Percentiles rank a stretch among this genome's conserved stretches.
Evolutionary conservation across 768 basidiomycete genomes (phyloP).

Genomic region (Lenzites betulinus): DNA sequence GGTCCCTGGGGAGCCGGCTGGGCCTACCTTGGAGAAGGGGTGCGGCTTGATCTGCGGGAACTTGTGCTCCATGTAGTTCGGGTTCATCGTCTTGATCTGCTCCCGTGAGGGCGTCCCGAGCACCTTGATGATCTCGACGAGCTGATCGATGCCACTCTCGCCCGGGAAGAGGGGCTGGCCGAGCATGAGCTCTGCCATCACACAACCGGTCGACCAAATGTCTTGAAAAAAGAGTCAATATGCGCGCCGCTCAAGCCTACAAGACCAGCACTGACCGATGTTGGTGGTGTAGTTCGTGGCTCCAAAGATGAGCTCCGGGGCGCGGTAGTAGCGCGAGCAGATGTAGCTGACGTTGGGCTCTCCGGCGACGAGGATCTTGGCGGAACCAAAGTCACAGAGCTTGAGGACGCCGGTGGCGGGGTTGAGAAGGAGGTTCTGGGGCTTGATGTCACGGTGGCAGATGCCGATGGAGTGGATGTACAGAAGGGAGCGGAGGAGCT

Average conservation of each 20-base stretch:
- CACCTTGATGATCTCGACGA: constrained; percentile 99
- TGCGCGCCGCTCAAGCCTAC: background rate
- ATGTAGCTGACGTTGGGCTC: constrained; percentile 99
- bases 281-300: constrained; percentile 99
- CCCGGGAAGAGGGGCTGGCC: constrained; percentile 99
- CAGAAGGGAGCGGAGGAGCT: constrained; percentile 95
- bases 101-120: constrained; percentile 97
- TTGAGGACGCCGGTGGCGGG: constrained; percentile 96
- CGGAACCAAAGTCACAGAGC: constrained; percentile 98
- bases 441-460: constrained; percentile 99
- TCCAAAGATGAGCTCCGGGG: constrained; percentile 98
- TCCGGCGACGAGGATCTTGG: constrained; percentile 96
- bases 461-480: constrained; percentile 99
- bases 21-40: constrained; percentile 89
- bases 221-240: constrained; percentile 48
- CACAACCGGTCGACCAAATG: constrained; percentile 99
- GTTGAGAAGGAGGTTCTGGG: constrained; percentile 97
- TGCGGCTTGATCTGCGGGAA: constrained; percentile 99
- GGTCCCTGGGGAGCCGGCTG: constrained; percentile 1
- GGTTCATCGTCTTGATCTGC: constrained; percentile 99
- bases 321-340: constrained; percentile 98
- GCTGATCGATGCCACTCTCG: constrained; percentile 97
- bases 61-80: constrained; percentile 99
- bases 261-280: constrained; percentile 67
- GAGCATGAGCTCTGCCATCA: constrained; percentile 99